Evolutionary conservation across 208 protist genomes (phyloP).

Genomic region (Trypanosoma brucei): DNA sequence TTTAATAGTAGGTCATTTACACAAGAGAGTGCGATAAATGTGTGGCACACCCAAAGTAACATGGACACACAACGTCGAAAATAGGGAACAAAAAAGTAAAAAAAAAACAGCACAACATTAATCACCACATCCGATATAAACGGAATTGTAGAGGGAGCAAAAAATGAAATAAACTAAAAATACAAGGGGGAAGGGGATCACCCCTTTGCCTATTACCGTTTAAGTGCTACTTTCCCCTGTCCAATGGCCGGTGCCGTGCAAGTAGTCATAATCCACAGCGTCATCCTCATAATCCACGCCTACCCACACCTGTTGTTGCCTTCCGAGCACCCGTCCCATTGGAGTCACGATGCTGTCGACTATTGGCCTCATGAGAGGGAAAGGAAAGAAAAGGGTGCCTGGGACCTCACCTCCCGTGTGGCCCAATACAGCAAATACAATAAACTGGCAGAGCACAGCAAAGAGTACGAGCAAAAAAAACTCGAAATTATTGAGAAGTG

Average conservation of each 20-base stretch:
- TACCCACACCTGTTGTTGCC: slow-evolving; percentile 17
- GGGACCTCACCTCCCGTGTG: slow-evolving; percentile 55
- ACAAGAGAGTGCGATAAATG: no score
- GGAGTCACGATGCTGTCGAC: background rate
- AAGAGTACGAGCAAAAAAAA: slow-evolving; percentile 50
- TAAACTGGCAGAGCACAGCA: slow-evolving; percentile 44
- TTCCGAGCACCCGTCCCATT: background rate
- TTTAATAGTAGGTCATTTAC: no score
- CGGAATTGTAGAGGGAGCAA: no score
- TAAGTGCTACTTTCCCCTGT: background rate
- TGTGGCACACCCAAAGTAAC: no score
- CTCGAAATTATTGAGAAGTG: slow-evolving; percentile 42
- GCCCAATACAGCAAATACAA: slow-evolving; percentile 39
- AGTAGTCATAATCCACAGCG: background rate
- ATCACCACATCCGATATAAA: no score
- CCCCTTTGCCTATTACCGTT: background rate
- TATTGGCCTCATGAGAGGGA: slow-evolving; percentile 15
- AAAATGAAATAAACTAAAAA: no score
- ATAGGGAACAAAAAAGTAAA: no score
- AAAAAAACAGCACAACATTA: no score
- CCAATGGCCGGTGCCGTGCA: slow-evolving; percentile 13
- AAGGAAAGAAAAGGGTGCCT: slow-evolving; percentile 32
- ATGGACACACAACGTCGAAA: no score
- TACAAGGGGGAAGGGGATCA: no score
- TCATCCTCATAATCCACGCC: slow-evolving; percentile 26